A percentile compares a stretch with the other conserved stretches of the same genome.
Conservation (phyloP, 495 filamentous ascomycete species). For the Penicillium tannophilum region DNA sequence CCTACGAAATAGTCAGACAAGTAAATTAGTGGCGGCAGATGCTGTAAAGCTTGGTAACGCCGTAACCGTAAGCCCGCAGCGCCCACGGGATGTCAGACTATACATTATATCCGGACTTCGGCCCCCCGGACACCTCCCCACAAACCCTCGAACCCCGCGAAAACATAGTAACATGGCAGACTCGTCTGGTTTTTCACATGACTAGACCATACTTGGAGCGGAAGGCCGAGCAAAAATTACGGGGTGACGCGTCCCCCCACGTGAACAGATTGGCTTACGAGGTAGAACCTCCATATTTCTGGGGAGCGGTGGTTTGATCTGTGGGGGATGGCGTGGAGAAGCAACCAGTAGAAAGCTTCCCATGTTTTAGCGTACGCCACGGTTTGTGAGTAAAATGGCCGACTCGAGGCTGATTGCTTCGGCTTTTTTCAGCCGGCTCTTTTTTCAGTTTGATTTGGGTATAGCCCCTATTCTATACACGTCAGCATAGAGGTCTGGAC, state of each 20-base stretch:
- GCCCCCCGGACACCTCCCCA: neutral
- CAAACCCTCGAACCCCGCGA: neutral
- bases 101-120: neutral
- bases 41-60: conserved; percentile 6
- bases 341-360: neutral
- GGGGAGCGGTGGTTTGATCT: neutral
- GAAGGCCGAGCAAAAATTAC: neutral
- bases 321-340: neutral
- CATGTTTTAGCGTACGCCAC: neutral
- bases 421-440: too few species aligned
- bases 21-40: neutral
- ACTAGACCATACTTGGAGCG: neutral
- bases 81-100: neutral
- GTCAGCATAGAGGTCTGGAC: too few species aligned
- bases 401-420: neutral
- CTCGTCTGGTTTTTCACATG: neutral
- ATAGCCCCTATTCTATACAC: too few species aligned
- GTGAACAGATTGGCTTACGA: neutral
- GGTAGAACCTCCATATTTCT: neutral
- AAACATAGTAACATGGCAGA: neutral
- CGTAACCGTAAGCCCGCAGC: neutral
- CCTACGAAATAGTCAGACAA: neutral
- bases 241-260: neutral
- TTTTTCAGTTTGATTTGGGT: too few species aligned
- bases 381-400: neutral